Evolutionary conservation across 208 protist genomes (phyloP).

Genomic region (Crithidia sp.): DNA sequence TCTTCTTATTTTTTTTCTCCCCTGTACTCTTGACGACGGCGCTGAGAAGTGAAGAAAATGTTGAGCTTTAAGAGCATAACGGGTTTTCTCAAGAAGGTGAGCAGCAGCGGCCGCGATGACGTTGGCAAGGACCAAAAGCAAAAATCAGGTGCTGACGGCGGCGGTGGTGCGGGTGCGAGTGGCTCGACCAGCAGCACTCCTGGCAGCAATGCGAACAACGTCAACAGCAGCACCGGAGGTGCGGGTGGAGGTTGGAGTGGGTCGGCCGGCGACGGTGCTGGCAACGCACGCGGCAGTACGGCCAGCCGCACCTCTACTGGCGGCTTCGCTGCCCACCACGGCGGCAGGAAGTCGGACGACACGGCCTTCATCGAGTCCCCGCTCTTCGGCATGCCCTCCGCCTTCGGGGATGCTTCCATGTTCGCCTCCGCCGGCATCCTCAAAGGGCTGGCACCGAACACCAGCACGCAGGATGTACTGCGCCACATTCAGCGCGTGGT

Average conservation of each 20-base stretch:
- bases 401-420: slow-evolving; percentile 39
- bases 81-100: slow-evolving; percentile 60
- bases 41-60: slow-evolving; percentile 37
- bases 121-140: slow-evolving; percentile 13
- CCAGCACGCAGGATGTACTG: slow-evolving; percentile 63
- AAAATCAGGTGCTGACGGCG: not conserved
- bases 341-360: slow-evolving; percentile 11
- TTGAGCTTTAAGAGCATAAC: slow-evolving; percentile 64
- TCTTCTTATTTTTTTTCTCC: too few species aligned
- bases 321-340: not conserved
- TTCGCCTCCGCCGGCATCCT: slow-evolving; percentile 38
- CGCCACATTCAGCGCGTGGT: slow-evolving; percentile 58
- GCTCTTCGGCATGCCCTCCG: slow-evolving; percentile 28
- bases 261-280: not conserved
- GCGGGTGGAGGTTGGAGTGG: not conserved
- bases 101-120: slow-evolving; percentile 29
- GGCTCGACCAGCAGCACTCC: not conserved
- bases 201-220: slow-evolving; percentile 1
- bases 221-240: not conserved
- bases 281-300: not conserved
- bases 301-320: not conserved
- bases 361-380: slow-evolving; percentile 23
- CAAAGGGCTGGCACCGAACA: slow-evolving; percentile 51
- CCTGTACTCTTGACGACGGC: not conserved
- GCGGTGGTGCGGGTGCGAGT: not conserved